Conservation (phyloP, 163 green algal species). For the Prototheca stagnorum region DNA sequence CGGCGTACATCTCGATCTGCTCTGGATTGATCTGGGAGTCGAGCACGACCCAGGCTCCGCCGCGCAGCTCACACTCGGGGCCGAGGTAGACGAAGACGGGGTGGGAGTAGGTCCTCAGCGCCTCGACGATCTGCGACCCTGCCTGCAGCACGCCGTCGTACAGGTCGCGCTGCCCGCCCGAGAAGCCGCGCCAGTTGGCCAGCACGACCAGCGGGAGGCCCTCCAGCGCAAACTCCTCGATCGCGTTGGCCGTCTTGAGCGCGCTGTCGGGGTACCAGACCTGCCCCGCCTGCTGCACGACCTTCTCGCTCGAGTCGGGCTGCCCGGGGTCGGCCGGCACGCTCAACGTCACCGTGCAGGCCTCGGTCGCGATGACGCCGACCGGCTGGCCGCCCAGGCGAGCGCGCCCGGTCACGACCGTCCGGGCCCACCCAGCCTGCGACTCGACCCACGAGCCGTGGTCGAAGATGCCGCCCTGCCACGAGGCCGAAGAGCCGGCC, state of each 20-base stretch:
- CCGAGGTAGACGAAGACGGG: slow-evolving; percentile 96
- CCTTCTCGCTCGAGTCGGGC: slow-evolving; percentile 32
- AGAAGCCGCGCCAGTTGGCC: slow-evolving; percentile 98
- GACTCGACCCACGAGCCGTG: slow-evolving; percentile 70
- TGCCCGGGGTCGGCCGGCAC: slow-evolving; percentile 86
- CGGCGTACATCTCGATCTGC: slow-evolving; percentile 61
- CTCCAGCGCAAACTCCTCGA: slow-evolving; percentile 93
- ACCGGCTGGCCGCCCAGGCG: slow-evolving; percentile 80
- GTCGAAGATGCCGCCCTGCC: slow-evolving; percentile 93
- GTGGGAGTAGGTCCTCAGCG: slow-evolving; percentile 72
- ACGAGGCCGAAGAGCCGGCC: slow-evolving; percentile 19
- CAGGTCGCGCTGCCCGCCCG: slow-evolving; percentile 86
- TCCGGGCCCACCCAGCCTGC: slow-evolving; percentile 72
- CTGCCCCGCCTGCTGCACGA: slow-evolving; percentile 31
- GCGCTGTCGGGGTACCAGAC: slow-evolving; percentile 96
- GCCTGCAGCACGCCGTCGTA: slow-evolving; percentile 93
- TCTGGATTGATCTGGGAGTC: slow-evolving; percentile 80
- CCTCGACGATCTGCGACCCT: slow-evolving; percentile 85
- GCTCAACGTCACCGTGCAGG: slow-evolving; percentile 50
- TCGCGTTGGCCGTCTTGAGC: slow-evolving; percentile 89
- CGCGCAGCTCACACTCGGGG: slow-evolving; percentile 80
- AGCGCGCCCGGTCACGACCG: slow-evolving; percentile 71
- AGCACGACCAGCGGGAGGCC: slow-evolving; percentile 91
- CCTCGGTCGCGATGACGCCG: slow-evolving; percentile 91
- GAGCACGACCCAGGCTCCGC: slow-evolving; percentile 95